Evolutionary conservation across 495 filamentous ascomycete genomes (phyloP), one percentile per base, ranked within the genome.

Genomic region (Melanomma pulvis-pyrius): DNA sequence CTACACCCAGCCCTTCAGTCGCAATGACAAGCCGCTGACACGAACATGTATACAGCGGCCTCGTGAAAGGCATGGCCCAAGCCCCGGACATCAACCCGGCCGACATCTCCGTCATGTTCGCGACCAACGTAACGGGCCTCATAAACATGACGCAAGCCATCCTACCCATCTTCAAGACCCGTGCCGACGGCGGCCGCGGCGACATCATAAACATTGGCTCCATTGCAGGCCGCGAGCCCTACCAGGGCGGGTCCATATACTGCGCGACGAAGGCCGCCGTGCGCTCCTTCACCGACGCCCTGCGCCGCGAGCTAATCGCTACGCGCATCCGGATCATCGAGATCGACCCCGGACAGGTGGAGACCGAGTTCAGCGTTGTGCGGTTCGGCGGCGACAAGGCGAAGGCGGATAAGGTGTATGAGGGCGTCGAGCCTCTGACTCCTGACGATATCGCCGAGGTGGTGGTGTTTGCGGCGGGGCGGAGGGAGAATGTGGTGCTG

Each of bases 181-280:
- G 92, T 41, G 77, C 82, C 15, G 86, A 93, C 44, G 91, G 91
- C 54, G 93, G 92, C 57, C 79, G 81, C 29, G 94, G 94, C 64
- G 94, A 98, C 73, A 93, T 98, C 74, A 96, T 98, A 77, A 98
- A 97, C 78, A 90, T 98, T 74, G 94, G 94, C 59, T 93, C 89
- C 71, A 94, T 98, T 74, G 94, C 94, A 25, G 94, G 94, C 24
- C 86, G 94, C 41, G 93, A 97, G 70, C 83, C 90, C 12, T 98
- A 98, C 78, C 80, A 87, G 4, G 92, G 96, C 48, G 94, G 94
- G 25, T 87, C 88, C 71, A 96, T 98, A 70, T 98, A 98, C 83
- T 98, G 94, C 77, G 92, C 94, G 1, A 93, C 90, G 51, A 98
- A 98, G 80, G 93, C 94, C 13, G 94, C 94, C 3, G 88, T 98